Conservation (phyloP, 2,329 filamentous ascomycete species). For the Alternaria sp. region DNA sequence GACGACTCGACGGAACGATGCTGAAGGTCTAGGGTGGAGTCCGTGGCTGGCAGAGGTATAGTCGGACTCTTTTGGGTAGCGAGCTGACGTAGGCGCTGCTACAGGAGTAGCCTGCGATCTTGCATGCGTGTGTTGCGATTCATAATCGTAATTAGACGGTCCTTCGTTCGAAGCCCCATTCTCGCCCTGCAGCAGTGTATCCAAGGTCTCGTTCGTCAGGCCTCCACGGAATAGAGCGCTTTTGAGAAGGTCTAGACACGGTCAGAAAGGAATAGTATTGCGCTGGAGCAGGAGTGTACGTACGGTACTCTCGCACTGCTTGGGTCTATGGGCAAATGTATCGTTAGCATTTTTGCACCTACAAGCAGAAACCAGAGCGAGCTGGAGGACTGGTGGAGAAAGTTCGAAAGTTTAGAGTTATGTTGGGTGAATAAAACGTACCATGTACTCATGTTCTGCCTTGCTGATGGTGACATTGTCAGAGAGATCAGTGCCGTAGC, state of each 20-base stretch:
- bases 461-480: slow-evolving; percentile 63
- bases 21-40: slow-evolving; percentile 17
- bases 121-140: slow-evolving; percentile 21
- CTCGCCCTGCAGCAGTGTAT: slow-evolving; percentile 53
- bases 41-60: slow-evolving; percentile 28
- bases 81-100: slow-evolving; percentile 8
- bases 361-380: neutral
- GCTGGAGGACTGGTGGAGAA: neutral
- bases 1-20: slow-evolving; percentile 17
- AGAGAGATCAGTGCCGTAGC: slow-evolving; percentile 44
- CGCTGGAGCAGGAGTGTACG: slow-evolving; percentile 14
- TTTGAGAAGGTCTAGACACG: slow-evolving; percentile 51
- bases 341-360: slow-evolving; percentile 1
- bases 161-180: slow-evolving; percentile 22
- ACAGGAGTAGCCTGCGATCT: slow-evolving; percentile 15
- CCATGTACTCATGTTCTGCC: slow-evolving; percentile 67
- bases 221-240: slow-evolving; percentile 59
- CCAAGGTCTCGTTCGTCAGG: slow-evolving; percentile 57
- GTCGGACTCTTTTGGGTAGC: slow-evolving; percentile 23
- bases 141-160: slow-evolving; percentile 17
- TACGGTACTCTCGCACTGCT: slow-evolving; percentile 63
- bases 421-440: slow-evolving; percentile 44
- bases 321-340: slow-evolving; percentile 39
- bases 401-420: neutral
- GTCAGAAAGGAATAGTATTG: slow-evolving; percentile 2